Percentiles rank a stretch among this genome's conserved stretches.
These are phyloP conservation scores for Ocimum tenuiflorum DNA, from an alignment of 257 asterid species.

Conservation along the genomic window DNA sequence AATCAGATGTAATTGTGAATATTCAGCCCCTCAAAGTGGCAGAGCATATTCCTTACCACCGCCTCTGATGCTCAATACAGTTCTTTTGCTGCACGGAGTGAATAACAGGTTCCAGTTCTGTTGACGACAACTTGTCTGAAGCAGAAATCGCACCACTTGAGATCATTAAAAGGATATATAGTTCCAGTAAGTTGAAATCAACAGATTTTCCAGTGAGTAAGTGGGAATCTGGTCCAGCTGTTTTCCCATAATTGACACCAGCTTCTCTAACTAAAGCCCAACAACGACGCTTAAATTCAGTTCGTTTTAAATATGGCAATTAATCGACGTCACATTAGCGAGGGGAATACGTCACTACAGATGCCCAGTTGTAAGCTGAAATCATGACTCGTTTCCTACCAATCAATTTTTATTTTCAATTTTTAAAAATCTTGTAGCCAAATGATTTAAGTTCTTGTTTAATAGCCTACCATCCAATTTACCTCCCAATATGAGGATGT, in stretches of 20 bases:
- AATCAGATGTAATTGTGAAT: constrained; percentile 54
- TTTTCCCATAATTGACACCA: constrained; percentile 83
- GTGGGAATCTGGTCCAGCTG: constrained; percentile 81
- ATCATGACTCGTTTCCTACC: no score
- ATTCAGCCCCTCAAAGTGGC: constrained; percentile 69
- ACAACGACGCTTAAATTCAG: no score
- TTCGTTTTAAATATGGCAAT: no score
- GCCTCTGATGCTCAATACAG: constrained; percentile 48
- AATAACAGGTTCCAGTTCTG: constrained; percentile 50
- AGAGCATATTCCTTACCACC: constrained; percentile 58
- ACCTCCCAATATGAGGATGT: no score
- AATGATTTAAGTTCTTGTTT: no score
- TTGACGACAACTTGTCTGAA: constrained; percentile 50
- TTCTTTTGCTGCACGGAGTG: constrained; percentile 47
- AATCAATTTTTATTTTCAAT: no score
- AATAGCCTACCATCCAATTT: no score
- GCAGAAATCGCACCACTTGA: constrained; percentile 88
- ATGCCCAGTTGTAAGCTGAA: no score
- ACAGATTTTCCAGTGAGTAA: constrained; percentile 52
- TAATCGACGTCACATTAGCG: no score
- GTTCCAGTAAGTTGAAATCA: constrained; percentile 39
- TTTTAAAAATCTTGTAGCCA: no score
- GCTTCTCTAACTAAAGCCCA: no score
- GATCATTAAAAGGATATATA: constrained; percentile 49
- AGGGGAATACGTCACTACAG: no score